Percentiles rank a stretch among this genome's conserved stretches.
Evolutionary conservation across 2,329 filamentous ascomycete species (phyloP).

Genomic region (Fusarium ambrosium): DNA sequence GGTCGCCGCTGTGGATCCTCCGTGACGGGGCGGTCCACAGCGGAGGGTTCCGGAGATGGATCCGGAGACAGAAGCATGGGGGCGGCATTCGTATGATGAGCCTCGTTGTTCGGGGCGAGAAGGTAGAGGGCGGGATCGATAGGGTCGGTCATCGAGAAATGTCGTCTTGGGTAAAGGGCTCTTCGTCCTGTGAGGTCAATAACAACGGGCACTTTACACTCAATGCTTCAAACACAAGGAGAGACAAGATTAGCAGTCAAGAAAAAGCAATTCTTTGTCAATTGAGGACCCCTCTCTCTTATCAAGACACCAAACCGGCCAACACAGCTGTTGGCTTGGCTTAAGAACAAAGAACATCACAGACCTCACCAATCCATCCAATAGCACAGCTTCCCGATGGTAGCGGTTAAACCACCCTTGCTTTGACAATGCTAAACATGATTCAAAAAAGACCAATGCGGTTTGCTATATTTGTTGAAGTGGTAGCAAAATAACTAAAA

Average conservation of each 20-base stretch:
- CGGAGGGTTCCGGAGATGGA: slow-evolving; percentile 27
- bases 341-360: slow-evolving; percentile 37
- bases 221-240: not conserved
- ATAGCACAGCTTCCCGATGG: not conserved
- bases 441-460: slow-evolving; percentile 13
- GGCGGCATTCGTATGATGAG: not conserved
- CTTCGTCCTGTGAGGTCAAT: not conserved
- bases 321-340: not conserved
- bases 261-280: not conserved
- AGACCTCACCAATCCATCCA: slow-evolving; percentile 9
- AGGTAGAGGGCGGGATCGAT: not conserved
- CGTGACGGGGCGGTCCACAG: slow-evolving; percentile 20
- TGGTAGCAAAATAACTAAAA: slow-evolving; percentile 8
- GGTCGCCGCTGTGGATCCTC: slow-evolving; percentile 21
- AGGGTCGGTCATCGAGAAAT: not conserved
- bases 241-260: not conserved
- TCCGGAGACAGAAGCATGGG: slow-evolving; percentile 28
- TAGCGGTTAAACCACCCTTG: slow-evolving; percentile 23
- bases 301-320: not conserved
- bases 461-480: slow-evolving; percentile 29
- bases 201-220: not conserved
- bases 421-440: slow-evolving; percentile 21
- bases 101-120: not conserved
- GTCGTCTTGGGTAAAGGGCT: not conserved
- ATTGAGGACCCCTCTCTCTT: not conserved